Conservation (phyloP, 371 early-diverging fungal species). For the Mucor piriformis region DNA sequence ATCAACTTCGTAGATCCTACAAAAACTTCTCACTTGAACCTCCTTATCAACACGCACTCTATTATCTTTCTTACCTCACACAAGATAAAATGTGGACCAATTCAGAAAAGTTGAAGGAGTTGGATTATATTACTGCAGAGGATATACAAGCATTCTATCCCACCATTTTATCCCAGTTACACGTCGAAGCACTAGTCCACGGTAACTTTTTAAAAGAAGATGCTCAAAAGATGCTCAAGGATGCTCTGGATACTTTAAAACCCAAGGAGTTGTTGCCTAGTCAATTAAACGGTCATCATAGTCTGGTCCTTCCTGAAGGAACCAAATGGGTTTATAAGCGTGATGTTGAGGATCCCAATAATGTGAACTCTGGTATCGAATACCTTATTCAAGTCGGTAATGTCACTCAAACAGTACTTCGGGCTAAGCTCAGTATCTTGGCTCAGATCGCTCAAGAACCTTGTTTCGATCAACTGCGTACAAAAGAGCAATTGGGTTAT, state of each 20-base stretch:
- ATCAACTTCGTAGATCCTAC: conserved; percentile 66
- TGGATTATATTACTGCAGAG: conserved; percentile 63
- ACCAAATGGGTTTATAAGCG: conserved; percentile 67
- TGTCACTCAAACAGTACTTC: conserved; percentile 55
- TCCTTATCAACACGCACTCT: conserved; percentile 79
- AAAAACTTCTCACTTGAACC: conserved; percentile 73
- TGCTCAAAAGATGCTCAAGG: conserved; percentile 62
- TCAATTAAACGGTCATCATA: conserved; percentile 62
- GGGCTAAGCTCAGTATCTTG: conserved; percentile 71
- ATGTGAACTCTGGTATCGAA: conserved; percentile 89
- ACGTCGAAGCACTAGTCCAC: conserved; percentile 79
- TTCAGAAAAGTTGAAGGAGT: conserved; percentile 70
- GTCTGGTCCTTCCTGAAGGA: conserved; percentile 66
- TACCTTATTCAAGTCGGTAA: conserved; percentile 74
- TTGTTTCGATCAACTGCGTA: conserved; percentile 90
- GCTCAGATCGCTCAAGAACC: conserved; percentile 85
- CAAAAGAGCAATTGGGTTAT: conserved; percentile 90
- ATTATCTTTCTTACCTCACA: conserved; percentile 74
- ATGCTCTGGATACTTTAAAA: conserved; percentile 54
- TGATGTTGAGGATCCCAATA: conserved; percentile 72
- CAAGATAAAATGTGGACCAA: conserved; percentile 84
- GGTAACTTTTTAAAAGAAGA: conserved; percentile 79
- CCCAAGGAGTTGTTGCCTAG: conserved; percentile 67
- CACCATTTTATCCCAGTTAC: conserved; percentile 65
- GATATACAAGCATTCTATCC: conserved; percentile 79